Conservation (phyloP, 2,329 filamentous ascomycete genomes). For the Venturia aucupariae region DNA sequence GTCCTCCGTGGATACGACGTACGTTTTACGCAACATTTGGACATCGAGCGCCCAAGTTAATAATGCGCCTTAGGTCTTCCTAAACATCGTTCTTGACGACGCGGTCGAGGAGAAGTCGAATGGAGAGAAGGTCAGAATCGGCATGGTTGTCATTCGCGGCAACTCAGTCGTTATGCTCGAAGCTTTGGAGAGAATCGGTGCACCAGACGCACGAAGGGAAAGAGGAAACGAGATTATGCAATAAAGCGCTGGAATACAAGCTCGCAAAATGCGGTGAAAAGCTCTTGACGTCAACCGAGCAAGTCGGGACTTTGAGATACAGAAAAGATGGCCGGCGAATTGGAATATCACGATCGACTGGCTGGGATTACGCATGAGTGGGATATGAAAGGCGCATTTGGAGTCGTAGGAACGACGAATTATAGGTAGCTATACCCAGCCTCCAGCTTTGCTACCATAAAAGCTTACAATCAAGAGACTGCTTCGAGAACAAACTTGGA, state of each 20-base stretch:
- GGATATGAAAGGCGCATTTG: not conserved
- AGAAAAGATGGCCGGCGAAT: not conserved
- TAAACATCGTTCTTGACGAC: slow-evolving; percentile 97
- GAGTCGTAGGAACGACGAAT: not conserved
- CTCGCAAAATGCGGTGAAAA: not conserved
- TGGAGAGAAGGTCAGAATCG: slow-evolving; percentile 80
- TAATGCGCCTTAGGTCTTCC: slow-evolving; percentile 61
- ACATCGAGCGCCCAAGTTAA: slow-evolving; percentile 1
- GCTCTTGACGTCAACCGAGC: not conserved
- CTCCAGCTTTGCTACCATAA: slow-evolving; percentile 5
- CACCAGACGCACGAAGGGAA: slow-evolving; percentile 1
- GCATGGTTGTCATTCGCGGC: slow-evolving; percentile 94
- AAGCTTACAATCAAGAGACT: slow-evolving; percentile 9
- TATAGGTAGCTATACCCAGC: slow-evolving; percentile 8
- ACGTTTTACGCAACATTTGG: slow-evolving; percentile 26
- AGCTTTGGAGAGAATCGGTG: slow-evolving; percentile 27
- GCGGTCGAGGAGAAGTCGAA: slow-evolving; percentile 89
- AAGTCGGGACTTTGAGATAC: not conserved
- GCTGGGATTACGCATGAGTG: not conserved
- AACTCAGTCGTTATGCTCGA: slow-evolving; percentile 99
- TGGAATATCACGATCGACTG: not conserved
- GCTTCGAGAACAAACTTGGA: not conserved
- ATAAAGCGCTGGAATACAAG: not conserved
- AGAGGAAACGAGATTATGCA: not conserved
- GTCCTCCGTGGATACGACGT: slow-evolving; percentile 95